Evolutionary conservation across 2,329 filamentous ascomycete species (phyloP), one percentile per base, ranked within the genome.

Genomic region (Didymella glomerata): DNA sequence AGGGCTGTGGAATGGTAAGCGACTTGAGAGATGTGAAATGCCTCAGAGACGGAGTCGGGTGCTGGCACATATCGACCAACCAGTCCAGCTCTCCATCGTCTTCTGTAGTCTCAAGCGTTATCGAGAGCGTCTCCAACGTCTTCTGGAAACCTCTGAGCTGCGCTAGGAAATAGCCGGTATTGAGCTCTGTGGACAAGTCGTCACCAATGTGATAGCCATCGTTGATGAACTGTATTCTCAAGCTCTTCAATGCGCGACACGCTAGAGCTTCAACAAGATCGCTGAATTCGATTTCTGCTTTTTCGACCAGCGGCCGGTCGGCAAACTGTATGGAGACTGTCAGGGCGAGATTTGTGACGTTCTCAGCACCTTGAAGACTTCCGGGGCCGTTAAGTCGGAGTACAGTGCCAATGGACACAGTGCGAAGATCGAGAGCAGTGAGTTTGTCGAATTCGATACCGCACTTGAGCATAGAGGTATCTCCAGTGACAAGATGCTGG

Each of bases 381-480:
- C 66, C 61, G 14, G 61, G 68, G 10, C 69, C 68, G n/a, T 69
- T 70, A 16, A 71, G 45, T 13, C 61, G 62, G 14, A 69, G 47
- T 1, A 69, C 44, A 1, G 61, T 63, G n/a, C 57, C 60, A 9
- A 65, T 64, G 28, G 57, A 57, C n/a, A 70, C 41, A 16, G 60
- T 60, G 14, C 56, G 62, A 2, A 70, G 25, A 22, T 63, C 57
- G 14, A 70, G 36, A 25, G 51, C 53, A 13, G 54, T 67, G 20
- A 71, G 54, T 10, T 56, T 64, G 8, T 62, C 46, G 13, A 67
- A 61, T 1, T 61, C 27, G 8, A 67, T 58, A 11, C 57, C 60
- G 25, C 57, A 66, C 30, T 66, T 66, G 11, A 69, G 40, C 9
- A 68, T 53, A 2, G 60, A 60, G 7, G 62, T 56, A 36, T 70